phyloP scores from a whole-genome alignment of 2,329 filamentous ascomycete species.

The Chrysoporthe austroafricana region DNA sequence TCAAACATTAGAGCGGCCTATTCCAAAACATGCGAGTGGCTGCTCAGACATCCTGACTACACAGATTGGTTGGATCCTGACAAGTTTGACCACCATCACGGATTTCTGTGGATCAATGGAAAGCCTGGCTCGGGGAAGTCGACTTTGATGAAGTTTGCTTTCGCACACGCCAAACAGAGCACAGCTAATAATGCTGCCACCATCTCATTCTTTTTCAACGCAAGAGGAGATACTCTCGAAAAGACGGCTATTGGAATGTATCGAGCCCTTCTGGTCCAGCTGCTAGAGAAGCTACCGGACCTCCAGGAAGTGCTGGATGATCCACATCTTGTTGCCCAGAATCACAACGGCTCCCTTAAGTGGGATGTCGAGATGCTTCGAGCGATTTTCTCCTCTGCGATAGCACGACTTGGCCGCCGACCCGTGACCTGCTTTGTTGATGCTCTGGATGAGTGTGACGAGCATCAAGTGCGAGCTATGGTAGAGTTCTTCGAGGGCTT shows the following conservation, averaged over 20 bases:
- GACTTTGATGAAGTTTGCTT: constrained; percentile 47
- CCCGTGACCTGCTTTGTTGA: constrained; percentile 30
- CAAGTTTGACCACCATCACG: constrained; percentile 34
- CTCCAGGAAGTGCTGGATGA: constrained; percentile 37
- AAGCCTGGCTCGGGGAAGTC: constrained; percentile 48
- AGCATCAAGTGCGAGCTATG: constrained; percentile 47
- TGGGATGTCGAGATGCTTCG: constrained; percentile 26
- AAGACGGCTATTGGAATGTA: constrained; percentile 51
- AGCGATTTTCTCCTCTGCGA: constrained; percentile 26
- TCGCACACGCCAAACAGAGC: constrained; percentile 26
- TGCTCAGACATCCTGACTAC: constrained; percentile 42
- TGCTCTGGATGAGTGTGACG: constrained; percentile 36
- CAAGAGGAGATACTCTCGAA: constrained; percentile 46
- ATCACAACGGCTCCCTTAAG: neutral
- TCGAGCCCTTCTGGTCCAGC: constrained; percentile 50
- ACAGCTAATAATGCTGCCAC: constrained; percentile 19
- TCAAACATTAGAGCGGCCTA: constrained; percentile 40
- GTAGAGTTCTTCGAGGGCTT: constrained; percentile 47
- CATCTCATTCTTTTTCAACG: constrained; percentile 53
- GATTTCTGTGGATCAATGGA: constrained; percentile 50
- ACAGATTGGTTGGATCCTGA: constrained; percentile 41
- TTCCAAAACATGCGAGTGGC: constrained; percentile 46
- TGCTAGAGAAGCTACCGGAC: constrained; percentile 41
- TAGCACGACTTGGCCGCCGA: constrained; percentile 23
- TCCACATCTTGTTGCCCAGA: neutral